phyloP scores from a whole-genome alignment of 495 filamentous ascomycete genomes.

The Aspergillus nidulans region DNA sequence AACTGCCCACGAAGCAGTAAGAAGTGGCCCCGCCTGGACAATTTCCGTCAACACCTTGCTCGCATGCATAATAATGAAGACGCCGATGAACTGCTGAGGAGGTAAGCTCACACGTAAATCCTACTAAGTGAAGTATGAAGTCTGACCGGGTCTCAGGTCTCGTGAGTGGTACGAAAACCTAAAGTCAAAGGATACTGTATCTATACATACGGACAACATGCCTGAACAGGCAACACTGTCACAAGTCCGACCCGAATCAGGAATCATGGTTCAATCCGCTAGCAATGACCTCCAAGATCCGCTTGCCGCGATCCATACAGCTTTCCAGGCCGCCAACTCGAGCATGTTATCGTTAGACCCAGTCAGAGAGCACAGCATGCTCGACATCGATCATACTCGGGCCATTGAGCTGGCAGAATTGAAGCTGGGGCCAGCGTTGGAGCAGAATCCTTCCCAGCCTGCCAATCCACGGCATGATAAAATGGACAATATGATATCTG shows the following conservation, averaged over 20 bases:
- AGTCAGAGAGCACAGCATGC: slow-evolving; percentile 19
- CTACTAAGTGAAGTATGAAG: neutral
- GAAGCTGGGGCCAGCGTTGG: slow-evolving; percentile 9
- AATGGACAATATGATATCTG: slow-evolving; percentile 24
- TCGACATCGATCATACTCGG: neutral
- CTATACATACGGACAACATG: slow-evolving; percentile 5
- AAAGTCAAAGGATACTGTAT: slow-evolving; percentile 13
- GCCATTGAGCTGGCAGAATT: slow-evolving; percentile 12
- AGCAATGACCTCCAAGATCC: slow-evolving; percentile 3
- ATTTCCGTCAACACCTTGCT: slow-evolving; percentile 81
- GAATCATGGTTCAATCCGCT: neutral
- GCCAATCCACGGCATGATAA: slow-evolving; percentile 10
- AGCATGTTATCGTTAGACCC: slow-evolving; percentile 1
- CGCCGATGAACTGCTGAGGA: slow-evolving; percentile 46
- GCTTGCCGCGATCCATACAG: slow-evolving; percentile 1
- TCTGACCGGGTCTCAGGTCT: slow-evolving; percentile 26
- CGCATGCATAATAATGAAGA: slow-evolving; percentile 67
- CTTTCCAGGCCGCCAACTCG: slow-evolving; percentile 5
- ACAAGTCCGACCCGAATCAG: neutral
- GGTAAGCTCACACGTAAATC: slow-evolving; percentile 34
- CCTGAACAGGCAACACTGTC: slow-evolving; percentile 4
- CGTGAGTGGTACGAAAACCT: slow-evolving; percentile 38
- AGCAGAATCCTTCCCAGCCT: slow-evolving; percentile 7
- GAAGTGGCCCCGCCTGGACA: slow-evolving; percentile 83
- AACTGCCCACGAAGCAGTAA: slow-evolving; percentile 66